Evolutionary conservation across 352 stramenopile genomes (phyloP), one percentile per base, ranked within the genome.

Genomic region (Blastocystis sp.): DNA sequence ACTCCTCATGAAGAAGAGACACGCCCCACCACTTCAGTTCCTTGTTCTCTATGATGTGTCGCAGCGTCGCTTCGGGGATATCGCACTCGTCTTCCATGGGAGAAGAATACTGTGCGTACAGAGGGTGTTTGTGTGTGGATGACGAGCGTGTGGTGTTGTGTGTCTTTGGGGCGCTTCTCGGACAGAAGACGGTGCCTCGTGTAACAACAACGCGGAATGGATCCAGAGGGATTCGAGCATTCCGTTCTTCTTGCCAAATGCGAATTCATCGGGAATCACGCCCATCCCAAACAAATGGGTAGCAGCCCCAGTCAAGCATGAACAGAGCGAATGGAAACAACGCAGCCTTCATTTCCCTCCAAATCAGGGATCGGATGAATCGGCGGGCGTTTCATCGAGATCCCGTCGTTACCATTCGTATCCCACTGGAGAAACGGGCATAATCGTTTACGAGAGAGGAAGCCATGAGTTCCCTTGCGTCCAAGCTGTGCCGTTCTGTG

Each of bases 11-110:
- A n/a, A 6, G 26, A 31, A n/a, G 10, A 63, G 9, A 9, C 41
- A 31, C 33, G 12, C 4, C 24, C 33, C 6, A 81, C 71, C 78
- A 88, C 61, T 88, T 88, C n/a, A 88, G 10, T 24, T n/a, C 33
- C 41, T 76, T 24, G 26, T 26, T 63, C 16, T 88, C n/a, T 3
- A 88, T 65, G 41, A 88, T 88, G 51, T 88, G 78, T 31, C 62
- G 60, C 24, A 88, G 26, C 24, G 78, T 88, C 16, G 78, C 59
- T 63, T 88, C 78, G 6, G 78, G 78, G 79, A 88, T 78, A 78
- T 88, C 78, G 0, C 79, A 61, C 24, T 88, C 78, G 33, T 31
- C 35, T 35, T 88, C 78, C 78, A 88, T 88, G 29, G 29, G 35
- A 41, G 29, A 19, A 69, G 6, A 19, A 6, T 69, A 19, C 45